Evolutionary conservation across 495 filamentous ascomycete species (phyloP), one percentile per base, ranked within the genome.

Genomic region (Tuber calosporum): DNA sequence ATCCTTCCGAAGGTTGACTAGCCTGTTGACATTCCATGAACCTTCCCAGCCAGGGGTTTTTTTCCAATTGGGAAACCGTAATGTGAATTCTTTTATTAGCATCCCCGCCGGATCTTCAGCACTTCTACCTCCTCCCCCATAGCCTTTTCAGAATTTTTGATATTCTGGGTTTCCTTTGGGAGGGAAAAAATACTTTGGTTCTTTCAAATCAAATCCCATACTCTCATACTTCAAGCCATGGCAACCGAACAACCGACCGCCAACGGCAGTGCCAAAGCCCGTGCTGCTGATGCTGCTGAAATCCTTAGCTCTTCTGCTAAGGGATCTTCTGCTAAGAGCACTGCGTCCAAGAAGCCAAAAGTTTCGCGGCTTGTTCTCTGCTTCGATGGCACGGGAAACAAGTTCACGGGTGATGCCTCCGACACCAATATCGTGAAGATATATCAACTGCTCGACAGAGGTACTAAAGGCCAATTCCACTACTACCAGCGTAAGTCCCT

Each of bases 351-450:
- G 53, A 62, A 62, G 26, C 53, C 53, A 34, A 62, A 62, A 34
- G 53, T 62, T 62, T 62, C 53, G 26, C 53, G 53, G 5, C 77
- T 83, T 68, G 81, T 85, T 5, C 79, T 86, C 38, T 86, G 83
- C 72, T 85, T 86, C 71, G 84, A 86, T 69, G 84, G 84, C 17
- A 86, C 84, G 8, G 84, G 84, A 11, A 83, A 85, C 68, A 79
- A 82, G 20, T 86, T 84, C 78, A 81, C 72, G 19, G 84, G 83
- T 22, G 78, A 82, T 42, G 75, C 78, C 39, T 70, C 81, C 9
- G 84, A 86, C 74, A 84, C 81, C 45, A 85, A 86, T 69, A 82
- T 86, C 20, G 79, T 86, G 37, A 86, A 85, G 74, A 79, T 86
- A 66, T 82, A 82, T 48, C 75, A 81, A 42, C 83, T 83, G 78